phyloP scores from a whole-genome alignment of 2,329 filamentous ascomycete genomes.

The Neocatenulostroma microsporum region DNA sequence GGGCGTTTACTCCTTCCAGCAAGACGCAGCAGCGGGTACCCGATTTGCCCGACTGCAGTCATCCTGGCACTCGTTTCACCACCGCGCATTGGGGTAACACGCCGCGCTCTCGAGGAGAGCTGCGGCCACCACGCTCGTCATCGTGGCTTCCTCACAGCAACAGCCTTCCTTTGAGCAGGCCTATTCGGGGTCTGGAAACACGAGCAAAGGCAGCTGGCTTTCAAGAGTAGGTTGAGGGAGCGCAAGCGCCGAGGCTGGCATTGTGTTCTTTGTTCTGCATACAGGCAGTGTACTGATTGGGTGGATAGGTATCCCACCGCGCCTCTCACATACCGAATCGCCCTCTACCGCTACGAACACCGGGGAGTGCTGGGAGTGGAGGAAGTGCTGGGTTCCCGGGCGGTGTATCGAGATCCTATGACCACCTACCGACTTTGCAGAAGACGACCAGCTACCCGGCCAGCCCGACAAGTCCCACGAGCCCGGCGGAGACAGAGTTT shows the following conservation, averaged over 20 bases:
- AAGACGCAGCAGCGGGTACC: too few species aligned
- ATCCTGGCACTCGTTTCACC: too few species aligned
- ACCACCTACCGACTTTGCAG: slow-evolving; percentile 14
- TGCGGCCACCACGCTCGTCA: too few species aligned
- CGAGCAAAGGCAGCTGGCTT: slow-evolving; percentile 10
- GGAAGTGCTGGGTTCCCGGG: background rate
- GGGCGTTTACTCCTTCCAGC: too few species aligned
- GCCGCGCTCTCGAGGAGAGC: slow-evolving; percentile 5
- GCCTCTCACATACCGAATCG: slow-evolving; percentile 23
- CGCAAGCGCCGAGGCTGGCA: too few species aligned
- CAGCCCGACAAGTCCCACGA: slow-evolving; percentile 15
- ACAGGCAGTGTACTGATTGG: background rate
- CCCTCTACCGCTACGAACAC: slow-evolving; percentile 15
- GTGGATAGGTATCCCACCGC: slow-evolving; percentile 21
- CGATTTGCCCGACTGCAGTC: too few species aligned
- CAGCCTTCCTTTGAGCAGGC: slow-evolving; percentile 14
- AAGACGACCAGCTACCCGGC: slow-evolving; percentile 15
- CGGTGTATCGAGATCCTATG: slow-evolving; percentile 10
- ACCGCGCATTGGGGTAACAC: too few species aligned
- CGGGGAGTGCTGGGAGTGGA: slow-evolving; percentile 9
- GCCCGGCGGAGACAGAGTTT: slow-evolving; percentile 24
- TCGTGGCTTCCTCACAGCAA: slow-evolving; percentile 12
- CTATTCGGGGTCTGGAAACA: slow-evolving; percentile 6
- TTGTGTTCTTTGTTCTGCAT: too few species aligned
- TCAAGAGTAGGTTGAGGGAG: background rate